phyloP scores from a whole-genome alignment of 164 flowering plant species.

The Warburgia ugandensis region DNA sequence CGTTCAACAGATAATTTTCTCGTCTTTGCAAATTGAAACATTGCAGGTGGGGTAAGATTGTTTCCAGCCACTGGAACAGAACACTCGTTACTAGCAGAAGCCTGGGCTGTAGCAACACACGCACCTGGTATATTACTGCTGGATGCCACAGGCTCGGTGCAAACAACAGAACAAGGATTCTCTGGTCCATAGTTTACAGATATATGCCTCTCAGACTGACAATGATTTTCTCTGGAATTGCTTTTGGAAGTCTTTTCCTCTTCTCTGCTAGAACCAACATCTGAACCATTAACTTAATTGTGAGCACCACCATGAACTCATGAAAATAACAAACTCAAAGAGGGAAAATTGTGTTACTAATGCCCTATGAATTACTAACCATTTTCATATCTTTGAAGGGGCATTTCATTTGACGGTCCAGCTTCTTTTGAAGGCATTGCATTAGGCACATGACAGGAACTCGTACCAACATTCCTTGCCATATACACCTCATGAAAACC shows the following conservation, averaged over 20 bases:
- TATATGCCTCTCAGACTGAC: conserved; percentile 26
- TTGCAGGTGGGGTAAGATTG: conserved; percentile 39
- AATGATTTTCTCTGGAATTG: conserved; percentile 23
- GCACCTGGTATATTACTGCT: conserved; percentile 35
- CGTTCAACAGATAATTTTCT: conserved; percentile 73
- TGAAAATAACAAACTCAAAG: no score
- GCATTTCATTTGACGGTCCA: conserved; percentile 9
- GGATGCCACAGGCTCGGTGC: conserved; percentile 43
- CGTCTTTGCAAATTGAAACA: conserved; percentile 68
- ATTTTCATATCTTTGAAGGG: conserved; percentile 8
- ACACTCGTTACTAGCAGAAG: conserved; percentile 54
- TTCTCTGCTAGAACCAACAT: conserved; percentile 22
- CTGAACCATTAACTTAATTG: conserved; percentile 18
- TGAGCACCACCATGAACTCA: no score
- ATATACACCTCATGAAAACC: conserved; percentile 20
- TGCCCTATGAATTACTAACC: conserved; percentile 9
- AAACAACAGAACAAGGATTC: no score
- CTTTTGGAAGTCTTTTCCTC: conserved; percentile 30
- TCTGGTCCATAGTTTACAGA: conserved; percentile 20
- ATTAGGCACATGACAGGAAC: conserved; percentile 11
- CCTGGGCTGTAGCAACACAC: conserved; percentile 54
- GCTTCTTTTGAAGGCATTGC: conserved; percentile 8
- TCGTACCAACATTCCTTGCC: conserved; percentile 41
- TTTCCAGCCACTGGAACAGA: conserved; percentile 43
- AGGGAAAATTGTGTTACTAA: no score